phyloP scores from a whole-genome alignment of 1,284 basidiomycete genomes.

The Leucoagaricus sp. region DNA sequence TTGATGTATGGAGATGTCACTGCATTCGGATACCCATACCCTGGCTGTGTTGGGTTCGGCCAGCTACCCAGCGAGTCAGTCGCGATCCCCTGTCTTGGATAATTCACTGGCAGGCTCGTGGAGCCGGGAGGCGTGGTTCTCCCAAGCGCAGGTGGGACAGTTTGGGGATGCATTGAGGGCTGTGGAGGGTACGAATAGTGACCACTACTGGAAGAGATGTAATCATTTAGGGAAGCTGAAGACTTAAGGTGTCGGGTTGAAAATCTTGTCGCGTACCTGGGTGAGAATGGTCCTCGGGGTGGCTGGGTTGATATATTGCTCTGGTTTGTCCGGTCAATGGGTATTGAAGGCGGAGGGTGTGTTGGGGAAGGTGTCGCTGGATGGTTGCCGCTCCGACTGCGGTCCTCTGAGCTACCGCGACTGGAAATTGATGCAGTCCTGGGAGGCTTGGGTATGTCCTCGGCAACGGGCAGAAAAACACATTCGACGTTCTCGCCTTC shows the following conservation, averaged over 20 bases:
- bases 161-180: not conserved
- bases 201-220: not conserved
- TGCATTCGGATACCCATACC: not conserved
- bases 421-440: not conserved
- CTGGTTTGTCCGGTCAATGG: no score
- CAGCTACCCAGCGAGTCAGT: no score
- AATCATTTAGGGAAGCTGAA: no score
- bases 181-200: not conserved
- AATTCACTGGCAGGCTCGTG: no score
- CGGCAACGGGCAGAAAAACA: slow-evolving; percentile 17
- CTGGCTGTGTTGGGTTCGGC: not conserved
- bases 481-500: slow-evolving; percentile 16
- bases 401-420: not conserved
- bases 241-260: no score
- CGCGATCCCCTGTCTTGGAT: no score
- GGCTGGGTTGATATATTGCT: no score
- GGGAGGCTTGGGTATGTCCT: slow-evolving; percentile 9
- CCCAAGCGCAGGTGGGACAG: no score
- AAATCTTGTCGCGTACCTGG: no score
- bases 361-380: not conserved
- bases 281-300: not conserved
- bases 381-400: not conserved
- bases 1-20: not conserved
- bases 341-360: not conserved
- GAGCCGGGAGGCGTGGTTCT: no score